Conservation (phyloP, 2,329 filamentous ascomycete genomes). For the Lachnellula cervina region DNA sequence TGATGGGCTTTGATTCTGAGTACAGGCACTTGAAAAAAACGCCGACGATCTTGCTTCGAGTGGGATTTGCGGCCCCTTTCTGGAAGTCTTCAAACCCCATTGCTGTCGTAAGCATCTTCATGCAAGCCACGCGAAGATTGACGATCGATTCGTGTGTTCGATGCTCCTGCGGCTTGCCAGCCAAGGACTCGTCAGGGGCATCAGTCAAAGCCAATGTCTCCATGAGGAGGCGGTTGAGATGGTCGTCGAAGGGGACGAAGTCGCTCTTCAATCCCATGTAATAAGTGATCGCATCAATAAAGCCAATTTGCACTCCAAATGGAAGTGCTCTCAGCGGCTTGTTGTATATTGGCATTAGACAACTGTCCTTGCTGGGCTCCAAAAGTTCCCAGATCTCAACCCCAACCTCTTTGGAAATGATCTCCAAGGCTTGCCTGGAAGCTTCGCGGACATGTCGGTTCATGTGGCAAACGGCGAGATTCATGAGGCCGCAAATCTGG, state of each 20-base stretch:
- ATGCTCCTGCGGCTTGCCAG: conserved; percentile 89
- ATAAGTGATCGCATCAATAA: conserved; percentile 96
- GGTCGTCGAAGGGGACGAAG: conserved; percentile 87
- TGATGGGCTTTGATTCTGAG: conserved; percentile 85
- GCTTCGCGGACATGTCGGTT: conserved; percentile 91
- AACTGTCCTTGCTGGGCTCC: conserved; percentile 80
- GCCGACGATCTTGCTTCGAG: conserved; percentile 70
- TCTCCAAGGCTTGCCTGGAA: conserved; percentile 72
- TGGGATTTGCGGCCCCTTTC: conserved; percentile 64
- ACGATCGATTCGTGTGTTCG: conserved; percentile 94
- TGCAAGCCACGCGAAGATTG: conserved; percentile 85
- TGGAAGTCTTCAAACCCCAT: conserved; percentile 92
- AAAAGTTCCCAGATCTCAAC: conserved; percentile 84
- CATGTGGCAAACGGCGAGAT: conserved; percentile 88
- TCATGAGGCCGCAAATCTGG: conserved; percentile 77
- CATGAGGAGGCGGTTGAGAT: conserved; percentile 82
- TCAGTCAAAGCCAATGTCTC: conserved; percentile 92
- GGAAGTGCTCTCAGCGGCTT: conserved; percentile 91
- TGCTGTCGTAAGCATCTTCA: conserved; percentile 86
- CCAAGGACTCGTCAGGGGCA: conserved; percentile 86
- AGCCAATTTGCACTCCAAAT: conserved; percentile 93
- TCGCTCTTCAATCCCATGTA: conserved; percentile 85
- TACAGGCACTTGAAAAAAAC: conserved; percentile 99
- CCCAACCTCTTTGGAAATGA: conserved; percentile 72
- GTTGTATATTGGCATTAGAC: conserved; percentile 88